Evolutionary conservation across 495 filamentous ascomycete species (phyloP), one percentile per base, ranked within the genome.

Genomic region (Tricharina praecox): DNA sequence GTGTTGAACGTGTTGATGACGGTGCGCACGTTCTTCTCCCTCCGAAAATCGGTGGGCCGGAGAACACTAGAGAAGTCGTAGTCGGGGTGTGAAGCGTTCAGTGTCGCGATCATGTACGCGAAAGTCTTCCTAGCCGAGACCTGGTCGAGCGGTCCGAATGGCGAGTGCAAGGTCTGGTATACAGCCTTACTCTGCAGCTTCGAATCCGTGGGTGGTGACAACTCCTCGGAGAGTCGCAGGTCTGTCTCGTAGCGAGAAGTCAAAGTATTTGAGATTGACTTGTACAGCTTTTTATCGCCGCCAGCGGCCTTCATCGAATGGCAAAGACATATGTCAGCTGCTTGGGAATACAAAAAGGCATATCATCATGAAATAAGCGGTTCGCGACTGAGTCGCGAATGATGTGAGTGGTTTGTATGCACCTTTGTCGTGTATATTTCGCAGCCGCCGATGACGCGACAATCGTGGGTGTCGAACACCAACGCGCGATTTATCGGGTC

Each of bases 51-150:
- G 8, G 76, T 71, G 1, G 87, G 86, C 23, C 85, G 77, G 48
- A 95, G 69, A 41, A 86, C 76, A 50, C 93, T 79, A 1, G 84
- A 90, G 66, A 96, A 96, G 64, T 96, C 88, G 63, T 99, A 99
- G 62, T 99, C 92, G 1, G 86, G 81, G 64, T 99, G 87, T 32
- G 81, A 87, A 0, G 88, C 88, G 54, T 99, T 99, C n/a, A 99
- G 70, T 1, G 92, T 95, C 10, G 90, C 90, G 58, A 96, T 95
- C 48, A 96, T 63, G 63, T 96, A 96, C 33, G 90, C 86, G 64
- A 90, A 96, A 0, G 83, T 93, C 39, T 86, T 78, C 10, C 92
- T 82, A 58, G 82, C 85, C 7, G 82, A 82, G 38, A 81, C 74
- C 51, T 95, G 81, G 45, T 80, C 82, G 40, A 97, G 71, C 26